Base-by-base conservation (phyloP, 1,139 yeast genomes). In the Yarrowia galli region DNA sequence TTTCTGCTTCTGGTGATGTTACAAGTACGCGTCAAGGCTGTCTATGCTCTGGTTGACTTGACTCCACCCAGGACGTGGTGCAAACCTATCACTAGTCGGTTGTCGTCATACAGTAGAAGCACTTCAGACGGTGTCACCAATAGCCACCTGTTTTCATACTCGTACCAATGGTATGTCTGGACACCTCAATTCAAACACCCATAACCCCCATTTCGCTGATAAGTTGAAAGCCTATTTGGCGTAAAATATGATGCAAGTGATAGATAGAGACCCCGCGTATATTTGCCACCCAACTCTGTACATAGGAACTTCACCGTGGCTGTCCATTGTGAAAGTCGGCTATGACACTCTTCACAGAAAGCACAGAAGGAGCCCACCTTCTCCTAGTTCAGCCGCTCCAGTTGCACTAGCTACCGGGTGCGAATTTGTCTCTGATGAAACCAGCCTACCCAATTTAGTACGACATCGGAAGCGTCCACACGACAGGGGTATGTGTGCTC, bases 281-380 rank as follows among this genome's bases (percentile, higher is more conserved):
- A 2, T 28, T 48, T 48, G 54, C 54, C 54, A 48, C 54, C 54
- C 51, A 46, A 46, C 51, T 46, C 35, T 46, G 20, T 16, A 9
- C 49, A n/a, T n/a, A n/a, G n/a, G n/a, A 10, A 6, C 32, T 28
- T 10, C 32, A 28, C 32, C 9, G 9, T 28, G 8, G 32, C 32
- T 10, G 32, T n/a, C n/a, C n/a, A n/a, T n/a, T n/a, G n/a, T n/a
- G n/a, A n/a, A n/a, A n/a, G n/a, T n/a, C n/a, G n/a, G n/a, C n/a
- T n/a, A 10, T 23, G 18, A 45, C 49, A 12, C 28, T 45, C 36
- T 13, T 35, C 15, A 35, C 36, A 12, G 15, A 35, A 1, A 35
- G 36, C 36, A 7, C 36, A 12, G 8, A n/a, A 9, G 7, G 18
- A 7, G 10, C 20, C 20, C n/a, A 16, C n/a, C 43, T 28, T 5